These are phyloP conservation scores for Moricandia arvensis DNA, from an alignment of 345 rosid species.

Conservation along the genomic window DNA sequence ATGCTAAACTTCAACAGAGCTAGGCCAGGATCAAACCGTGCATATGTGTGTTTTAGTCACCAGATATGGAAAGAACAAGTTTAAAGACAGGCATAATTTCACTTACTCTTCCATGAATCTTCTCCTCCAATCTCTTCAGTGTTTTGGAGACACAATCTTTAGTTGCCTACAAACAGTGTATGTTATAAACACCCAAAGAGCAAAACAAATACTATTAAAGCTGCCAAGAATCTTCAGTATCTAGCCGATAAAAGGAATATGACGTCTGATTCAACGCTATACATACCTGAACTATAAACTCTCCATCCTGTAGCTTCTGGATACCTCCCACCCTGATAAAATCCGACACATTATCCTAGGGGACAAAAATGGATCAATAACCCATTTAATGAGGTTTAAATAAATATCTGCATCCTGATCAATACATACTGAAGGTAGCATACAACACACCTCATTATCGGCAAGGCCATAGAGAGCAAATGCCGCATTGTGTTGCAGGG, in stretches of 20 bases:
- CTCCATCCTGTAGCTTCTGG: conserved; percentile 96
- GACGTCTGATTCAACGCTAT: conserved; percentile 5
- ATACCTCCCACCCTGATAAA: conserved; percentile 97
- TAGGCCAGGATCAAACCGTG: background rate
- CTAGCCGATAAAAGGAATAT: background rate
- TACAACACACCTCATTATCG: conserved; percentile 81
- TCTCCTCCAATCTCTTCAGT: conserved; percentile 93
- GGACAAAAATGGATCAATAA: conserved; percentile 36
- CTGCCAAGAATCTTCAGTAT: background rate
- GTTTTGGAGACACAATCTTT: conserved; percentile 98
- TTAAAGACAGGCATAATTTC: conserved; percentile 10
- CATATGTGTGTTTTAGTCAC: conserved; percentile 5
- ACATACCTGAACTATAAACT: conserved; percentile 88
- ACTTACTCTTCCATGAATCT: conserved; percentile 91
- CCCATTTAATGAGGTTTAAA: conserved; percentile 25
- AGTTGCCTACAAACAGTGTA: conserved; percentile 66
- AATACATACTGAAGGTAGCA: background rate
- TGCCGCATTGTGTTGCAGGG: conserved; percentile 98
- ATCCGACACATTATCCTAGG: conserved; percentile 90
- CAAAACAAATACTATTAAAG: background rate
- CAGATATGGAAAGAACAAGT: background rate
- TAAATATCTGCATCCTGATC: conserved; percentile 6
- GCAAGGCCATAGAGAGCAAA: conserved; percentile 99
- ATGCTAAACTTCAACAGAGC: background rate
- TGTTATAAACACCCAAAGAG: background rate